Base-by-base conservation (phyloP, 2,329 filamentous ascomycete species). In the Aspergillus ochraceoroseus region DNA sequence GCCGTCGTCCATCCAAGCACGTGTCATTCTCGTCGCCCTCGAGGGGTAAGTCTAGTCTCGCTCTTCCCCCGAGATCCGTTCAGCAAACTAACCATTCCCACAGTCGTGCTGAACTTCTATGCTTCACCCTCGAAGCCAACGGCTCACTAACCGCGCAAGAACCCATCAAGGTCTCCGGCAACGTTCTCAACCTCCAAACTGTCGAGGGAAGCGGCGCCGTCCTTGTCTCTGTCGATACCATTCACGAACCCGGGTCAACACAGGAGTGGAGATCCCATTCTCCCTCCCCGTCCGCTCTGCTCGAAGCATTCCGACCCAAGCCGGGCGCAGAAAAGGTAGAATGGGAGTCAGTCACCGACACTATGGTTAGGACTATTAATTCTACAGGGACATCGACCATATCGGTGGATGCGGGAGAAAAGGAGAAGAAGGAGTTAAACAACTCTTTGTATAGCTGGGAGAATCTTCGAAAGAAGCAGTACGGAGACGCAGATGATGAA, bases 81-180 rank as follows among this genome's bases (percentile, higher is more conserved):
- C 17, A 31, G 11, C 27, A 18, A 44, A 7, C 12, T 30, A 33
- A 25, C 38, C 15, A 79, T 73, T 23, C 59, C 76, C 39, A 75
- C 79, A 43, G 84, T 74, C 27, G 65, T 83, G 15, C 82, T 83
- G 64, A 68, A 72, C 51, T 94, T 6, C 80, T 90, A 61, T 66
- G 76, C 40, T 85, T 83, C 66, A 64, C 66, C n/a, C 68, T 84
- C 4, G 60, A 61, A n/a, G 46, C 59, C 1, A 60, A 75, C 33
- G 74, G 73, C 45, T 63, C 58, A 9, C 67, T 87, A 27, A 61
- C 67, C 6, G 67, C 75, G 46, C 60, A 63, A 5, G 64, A 72
- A 31, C 74, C 72, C 35, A 55, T 87, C 38, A 61, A 69, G 26
- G 61, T 87, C 3, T 68, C 72, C 2, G 83, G 83, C 5, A 87